phyloP scores from a whole-genome alignment of 1,284 basidiomycete species.

The Moesziomyces aphidis region DNA sequence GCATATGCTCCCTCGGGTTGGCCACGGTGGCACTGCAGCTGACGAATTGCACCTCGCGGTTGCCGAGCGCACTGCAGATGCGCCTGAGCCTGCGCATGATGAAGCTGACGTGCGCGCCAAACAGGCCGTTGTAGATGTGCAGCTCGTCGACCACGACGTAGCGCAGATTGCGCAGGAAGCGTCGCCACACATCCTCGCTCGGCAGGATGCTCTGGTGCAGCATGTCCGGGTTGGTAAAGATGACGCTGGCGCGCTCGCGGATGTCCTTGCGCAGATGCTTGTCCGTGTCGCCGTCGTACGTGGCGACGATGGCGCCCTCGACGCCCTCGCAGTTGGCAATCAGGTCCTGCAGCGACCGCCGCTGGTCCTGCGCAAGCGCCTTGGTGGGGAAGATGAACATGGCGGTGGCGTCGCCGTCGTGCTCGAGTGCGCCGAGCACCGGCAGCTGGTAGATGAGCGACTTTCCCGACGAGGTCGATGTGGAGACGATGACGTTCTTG shows the following conservation, averaged over 20 bases:
- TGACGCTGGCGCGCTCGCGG: slow-evolving; percentile 69
- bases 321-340: slow-evolving; percentile 76
- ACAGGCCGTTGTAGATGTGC: slow-evolving; percentile 76
- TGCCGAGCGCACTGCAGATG: slow-evolving; percentile 85
- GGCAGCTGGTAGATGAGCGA: slow-evolving; percentile 84
- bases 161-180: slow-evolving; percentile 77
- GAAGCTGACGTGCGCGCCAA: slow-evolving; percentile 62
- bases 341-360: slow-evolving; percentile 69
- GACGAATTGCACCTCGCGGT: slow-evolving; percentile 78
- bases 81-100: slow-evolving; percentile 73
- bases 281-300: slow-evolving; percentile 90
- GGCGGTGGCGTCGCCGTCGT: slow-evolving; percentile 76
- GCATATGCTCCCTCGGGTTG: slow-evolving; percentile 73
- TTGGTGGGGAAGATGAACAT: slow-evolving; percentile 93
- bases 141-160: slow-evolving; percentile 86
- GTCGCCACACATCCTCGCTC: slow-evolving; percentile 84
- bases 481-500: slow-evolving; percentile 86
- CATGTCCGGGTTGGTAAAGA: slow-evolving; percentile 77
- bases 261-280: slow-evolving; percentile 72
- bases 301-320: slow-evolving; percentile 76
- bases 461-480: slow-evolving; percentile 90
- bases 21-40: slow-evolving; percentile 90
- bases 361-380: slow-evolving; percentile 91
- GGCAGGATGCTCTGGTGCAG: slow-evolving; percentile 87
- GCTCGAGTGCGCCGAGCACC: slow-evolving; percentile 77